Conservation (phyloP, 2,329 filamentous ascomycete genomes). For the Daldinia eschscholtzii region DNA sequence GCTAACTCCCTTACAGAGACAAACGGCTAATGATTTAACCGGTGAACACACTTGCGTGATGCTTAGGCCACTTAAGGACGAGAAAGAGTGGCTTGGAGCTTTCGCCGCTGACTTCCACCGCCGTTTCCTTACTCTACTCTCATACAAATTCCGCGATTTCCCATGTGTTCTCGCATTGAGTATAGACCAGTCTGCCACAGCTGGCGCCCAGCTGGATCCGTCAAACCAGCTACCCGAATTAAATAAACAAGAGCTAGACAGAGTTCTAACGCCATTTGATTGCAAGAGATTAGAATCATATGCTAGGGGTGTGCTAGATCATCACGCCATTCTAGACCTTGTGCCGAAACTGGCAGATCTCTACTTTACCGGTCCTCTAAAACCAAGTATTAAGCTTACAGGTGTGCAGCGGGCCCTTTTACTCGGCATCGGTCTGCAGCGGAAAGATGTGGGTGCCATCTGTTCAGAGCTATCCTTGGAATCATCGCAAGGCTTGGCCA, state of each 20-base stretch:
- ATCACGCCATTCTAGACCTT: slow-evolving; percentile 96
- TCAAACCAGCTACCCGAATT: slow-evolving; percentile 68
- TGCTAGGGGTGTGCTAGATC: slow-evolving; percentile 96
- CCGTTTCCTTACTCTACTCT: slow-evolving; percentile 89
- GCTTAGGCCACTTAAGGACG: slow-evolving; percentile 84
- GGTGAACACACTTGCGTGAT: slow-evolving; percentile 99
- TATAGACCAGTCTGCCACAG: slow-evolving; percentile 86
- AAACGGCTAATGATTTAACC: slow-evolving; percentile 95
- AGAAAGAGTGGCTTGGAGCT: slow-evolving; percentile 87
- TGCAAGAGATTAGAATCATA: slow-evolving; percentile 95
- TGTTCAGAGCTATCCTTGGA: slow-evolving; percentile 82
- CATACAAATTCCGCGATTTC: slow-evolving; percentile 92
- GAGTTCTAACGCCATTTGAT: slow-evolving; percentile 87
- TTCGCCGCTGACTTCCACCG: slow-evolving; percentile 94
- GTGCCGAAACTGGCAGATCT: slow-evolving; percentile 84
- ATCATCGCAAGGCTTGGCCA: slow-evolving; percentile 85
- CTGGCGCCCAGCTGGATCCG: slow-evolving; percentile 76
- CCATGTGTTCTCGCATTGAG: slow-evolving; percentile 81
- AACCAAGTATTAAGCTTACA: slow-evolving; percentile 74
- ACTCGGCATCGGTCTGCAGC: slow-evolving; percentile 90
- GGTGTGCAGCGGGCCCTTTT: slow-evolving; percentile 90
- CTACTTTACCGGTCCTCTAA: slow-evolving; percentile 86
- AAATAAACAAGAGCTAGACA: slow-evolving; percentile 81
- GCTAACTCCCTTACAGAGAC: slow-evolving; percentile 62
- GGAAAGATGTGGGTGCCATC: slow-evolving; percentile 85